phyloP scores from a whole-genome alignment of 2,329 filamentous ascomycete species.

The Hypoxylon sp. region DNA sequence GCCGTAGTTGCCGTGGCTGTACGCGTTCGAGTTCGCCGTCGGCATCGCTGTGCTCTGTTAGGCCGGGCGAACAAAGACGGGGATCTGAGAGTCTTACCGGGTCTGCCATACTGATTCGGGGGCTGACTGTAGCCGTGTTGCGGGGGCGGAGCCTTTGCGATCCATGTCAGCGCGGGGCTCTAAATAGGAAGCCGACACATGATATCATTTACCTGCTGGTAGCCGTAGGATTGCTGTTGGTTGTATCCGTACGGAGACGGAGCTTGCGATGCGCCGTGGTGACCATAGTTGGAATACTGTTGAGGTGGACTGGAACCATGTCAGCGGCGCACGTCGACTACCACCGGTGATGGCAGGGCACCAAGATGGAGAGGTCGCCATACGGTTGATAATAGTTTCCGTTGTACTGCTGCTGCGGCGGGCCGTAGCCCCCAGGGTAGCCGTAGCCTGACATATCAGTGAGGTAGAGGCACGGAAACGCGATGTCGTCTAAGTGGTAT shows the following conservation, averaged over 20 bases:
- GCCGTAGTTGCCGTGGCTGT: constrained; percentile 62
- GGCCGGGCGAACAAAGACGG: not conserved
- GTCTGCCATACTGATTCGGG: constrained; percentile 57
- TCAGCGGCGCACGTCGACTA: constrained; percentile 29
- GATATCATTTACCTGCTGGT: constrained; percentile 49
- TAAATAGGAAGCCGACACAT: not conserved
- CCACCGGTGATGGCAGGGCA: constrained; percentile 2
- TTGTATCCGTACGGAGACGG: constrained; percentile 51
- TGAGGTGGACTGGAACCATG: constrained; percentile 50
- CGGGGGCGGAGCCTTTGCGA: constrained; percentile 50
- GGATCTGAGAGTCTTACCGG: constrained; percentile 49
- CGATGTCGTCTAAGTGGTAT: constrained; percentile 11
- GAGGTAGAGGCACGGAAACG: constrained; percentile 2
- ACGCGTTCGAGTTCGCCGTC: constrained; percentile 59
- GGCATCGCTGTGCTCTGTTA: constrained; percentile 48
- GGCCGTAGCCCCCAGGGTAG: constrained; percentile 47
- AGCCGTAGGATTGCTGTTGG: constrained; percentile 55
- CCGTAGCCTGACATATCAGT: constrained; percentile 46
- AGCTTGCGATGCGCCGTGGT: constrained; percentile 45
- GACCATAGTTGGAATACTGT: constrained; percentile 58
- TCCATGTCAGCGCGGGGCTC: constrained; percentile 34
- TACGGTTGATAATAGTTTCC: constrained; percentile 46
- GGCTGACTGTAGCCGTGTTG: constrained; percentile 53
- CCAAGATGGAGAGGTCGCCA: constrained; percentile 15
- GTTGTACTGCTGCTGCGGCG: constrained; percentile 44